Base-by-base conservation (phyloP, 345 rosid genomes). In the Salix exigua region DNA sequence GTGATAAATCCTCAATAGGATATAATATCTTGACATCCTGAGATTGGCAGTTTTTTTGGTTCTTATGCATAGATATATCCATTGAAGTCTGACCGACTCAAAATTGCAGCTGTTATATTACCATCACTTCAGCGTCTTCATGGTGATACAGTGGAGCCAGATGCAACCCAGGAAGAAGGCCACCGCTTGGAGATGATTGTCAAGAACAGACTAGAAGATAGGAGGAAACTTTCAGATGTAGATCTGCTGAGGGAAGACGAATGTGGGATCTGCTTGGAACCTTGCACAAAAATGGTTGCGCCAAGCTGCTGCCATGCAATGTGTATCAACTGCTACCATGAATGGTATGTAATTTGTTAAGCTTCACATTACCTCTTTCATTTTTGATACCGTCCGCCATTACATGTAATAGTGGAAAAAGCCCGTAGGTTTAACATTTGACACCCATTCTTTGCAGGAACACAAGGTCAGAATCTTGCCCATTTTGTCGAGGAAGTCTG, bases 311-410 rank as follows among this genome's bases (percentile, higher is more conserved):
- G 78, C 38, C 84, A 81, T 33, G 58, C 81, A 68, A 81, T 77
- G 84, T 81, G 84, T 78, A 77, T 77, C 74, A 81, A 81, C 66
- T 81, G 84, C 84, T 81, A 77, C 78, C 75, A 14, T 48, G 80
- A 81, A 75, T 77, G 81, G 84, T 81, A 70, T 13, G 26, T 21
- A 6, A 53, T 81, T 73, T 21, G 10, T 21, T 6, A 53, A 31
- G 44, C 74, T 42, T 23, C 30, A 42, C 30, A 28, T 17, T 18
- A 4, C 16, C 60, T 53, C 26, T n/a, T 38, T 30, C 25, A 23
- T 9, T 51, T 21, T 8, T 28, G 40, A 26, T 48, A 4, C 23
- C 18, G 31, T 5, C 33, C 72, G 30, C 13, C 28, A 40, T 30
- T 58, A 18, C 7, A 0, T 55, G 42, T 37, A n/a, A 14, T 46